phyloP scores from a whole-genome alignment of 768 basidiomycete species.

The Pilatotrama ljubarskyi region DNA sequence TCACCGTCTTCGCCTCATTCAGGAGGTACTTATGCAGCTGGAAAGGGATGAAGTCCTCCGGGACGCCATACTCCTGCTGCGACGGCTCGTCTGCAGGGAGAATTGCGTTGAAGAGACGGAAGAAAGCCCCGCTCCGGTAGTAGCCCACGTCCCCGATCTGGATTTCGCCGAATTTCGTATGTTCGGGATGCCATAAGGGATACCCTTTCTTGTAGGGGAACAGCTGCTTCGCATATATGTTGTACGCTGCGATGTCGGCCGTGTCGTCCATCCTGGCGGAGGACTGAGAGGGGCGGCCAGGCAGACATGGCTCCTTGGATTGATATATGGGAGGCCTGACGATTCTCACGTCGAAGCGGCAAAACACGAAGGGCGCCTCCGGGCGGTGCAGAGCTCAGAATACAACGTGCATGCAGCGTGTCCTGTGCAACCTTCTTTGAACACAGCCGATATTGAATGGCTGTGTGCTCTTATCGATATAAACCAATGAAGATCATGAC shows the following conservation, averaged over 20 bases:
- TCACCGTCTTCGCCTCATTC: background rate
- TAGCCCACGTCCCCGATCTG: conserved; percentile 29
- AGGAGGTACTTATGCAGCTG: background rate
- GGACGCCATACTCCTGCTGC: background rate
- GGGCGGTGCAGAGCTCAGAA: too few relatives aligned
- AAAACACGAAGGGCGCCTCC: too few relatives aligned
- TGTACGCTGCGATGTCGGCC: background rate
- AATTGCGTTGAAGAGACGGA: conserved; percentile 26
- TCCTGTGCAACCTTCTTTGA: too few relatives aligned
- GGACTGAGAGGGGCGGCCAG: background rate
- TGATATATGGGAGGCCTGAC: background rate
- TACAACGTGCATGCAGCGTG: too few relatives aligned
- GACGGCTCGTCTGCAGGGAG: conserved; percentile 2
- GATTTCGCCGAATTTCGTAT: conserved; percentile 7
- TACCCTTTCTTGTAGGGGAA: conserved; percentile 13
- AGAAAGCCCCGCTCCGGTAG: conserved; percentile 22
- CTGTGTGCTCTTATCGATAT: too few relatives aligned
- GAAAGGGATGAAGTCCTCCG: conserved; percentile 2
- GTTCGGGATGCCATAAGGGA: conserved; percentile 27
- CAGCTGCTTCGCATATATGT: conserved; percentile 21
- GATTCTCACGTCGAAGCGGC: too few relatives aligned
- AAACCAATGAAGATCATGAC: too few relatives aligned
- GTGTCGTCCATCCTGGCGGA: background rate
- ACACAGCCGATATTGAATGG: too few relatives aligned
- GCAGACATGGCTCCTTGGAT: background rate